Conservation (phyloP, 2,329 filamentous ascomycete genomes). For the Botrytis aclada region DNA sequence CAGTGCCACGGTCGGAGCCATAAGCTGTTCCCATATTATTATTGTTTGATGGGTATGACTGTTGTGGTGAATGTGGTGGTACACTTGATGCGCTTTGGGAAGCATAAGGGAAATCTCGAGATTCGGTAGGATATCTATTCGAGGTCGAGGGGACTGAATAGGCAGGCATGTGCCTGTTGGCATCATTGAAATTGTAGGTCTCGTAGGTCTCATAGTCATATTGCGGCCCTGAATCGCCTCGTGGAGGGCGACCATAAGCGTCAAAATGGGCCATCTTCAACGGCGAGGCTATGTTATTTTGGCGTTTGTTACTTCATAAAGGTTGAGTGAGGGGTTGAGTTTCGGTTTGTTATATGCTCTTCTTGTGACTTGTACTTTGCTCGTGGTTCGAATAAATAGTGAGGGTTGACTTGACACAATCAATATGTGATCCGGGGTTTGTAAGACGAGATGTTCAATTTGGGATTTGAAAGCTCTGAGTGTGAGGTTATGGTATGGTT, state of each 20-base stretch:
- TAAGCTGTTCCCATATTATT: slow-evolving; percentile 30
- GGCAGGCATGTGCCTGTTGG: slow-evolving; percentile 23
- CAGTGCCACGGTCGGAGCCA: slow-evolving; percentile 23
- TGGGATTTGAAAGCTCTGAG: not conserved
- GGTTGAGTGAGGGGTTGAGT: not conserved
- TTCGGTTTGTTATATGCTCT: not conserved
- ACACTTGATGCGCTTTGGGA: slow-evolving; percentile 23
- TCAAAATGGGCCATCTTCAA: slow-evolving; percentile 31
- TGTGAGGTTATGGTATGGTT: not conserved
- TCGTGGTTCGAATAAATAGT: not conserved
- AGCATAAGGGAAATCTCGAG: slow-evolving; percentile 28
- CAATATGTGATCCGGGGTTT: not conserved
- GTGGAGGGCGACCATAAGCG: slow-evolving; percentile 28
- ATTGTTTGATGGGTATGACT: slow-evolving; percentile 20
- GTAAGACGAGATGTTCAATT: not conserved
- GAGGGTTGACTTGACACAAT: not conserved
- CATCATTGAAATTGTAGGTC: slow-evolving; percentile 23
- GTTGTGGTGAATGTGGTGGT: slow-evolving; percentile 25
- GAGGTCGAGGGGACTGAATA: slow-evolving; percentile 22
- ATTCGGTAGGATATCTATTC: slow-evolving; percentile 27
- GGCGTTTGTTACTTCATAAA: slow-evolving; percentile 27
- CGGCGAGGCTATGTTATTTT: slow-evolving; percentile 28
- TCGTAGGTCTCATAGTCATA: slow-evolving; percentile 17
- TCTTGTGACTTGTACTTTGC: not conserved
- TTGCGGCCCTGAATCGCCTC: slow-evolving; percentile 21